These are phyloP conservation scores for Geranium rotundifolium DNA, from an alignment of 345 rosid species.

Conservation along the genomic window DNA sequence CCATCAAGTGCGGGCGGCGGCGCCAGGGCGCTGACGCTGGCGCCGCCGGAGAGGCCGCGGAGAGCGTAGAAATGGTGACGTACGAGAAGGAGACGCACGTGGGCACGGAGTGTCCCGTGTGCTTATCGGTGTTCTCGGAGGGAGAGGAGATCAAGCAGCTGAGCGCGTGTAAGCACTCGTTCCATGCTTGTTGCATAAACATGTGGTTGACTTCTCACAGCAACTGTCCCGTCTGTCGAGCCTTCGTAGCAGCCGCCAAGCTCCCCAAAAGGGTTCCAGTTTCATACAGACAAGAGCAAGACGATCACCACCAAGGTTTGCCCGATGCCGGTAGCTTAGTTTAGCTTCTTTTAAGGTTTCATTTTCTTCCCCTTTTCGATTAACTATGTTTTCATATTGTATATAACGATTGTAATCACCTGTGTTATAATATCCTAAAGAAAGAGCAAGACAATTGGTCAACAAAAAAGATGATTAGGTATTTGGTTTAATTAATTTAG, in stretches of 20 bases:
- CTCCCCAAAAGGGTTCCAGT: slow-evolving; percentile 14
- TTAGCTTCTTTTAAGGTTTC: slow-evolving; percentile 8
- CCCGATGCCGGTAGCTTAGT: slow-evolving; percentile 63
- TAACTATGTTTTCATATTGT: too few species aligned
- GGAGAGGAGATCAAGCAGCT: slow-evolving; percentile 48
- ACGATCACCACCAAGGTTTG: slow-evolving; percentile 52
- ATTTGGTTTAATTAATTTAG: too few species aligned
- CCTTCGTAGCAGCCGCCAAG: slow-evolving; percentile 34
- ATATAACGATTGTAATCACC: too few species aligned
- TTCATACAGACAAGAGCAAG: slow-evolving; percentile 17
- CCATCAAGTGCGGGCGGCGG: slow-evolving; percentile 26
- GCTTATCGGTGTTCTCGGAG: slow-evolving; percentile 41
- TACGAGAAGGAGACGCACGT: slow-evolving; percentile 34
- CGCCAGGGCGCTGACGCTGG: slow-evolving; percentile 5
- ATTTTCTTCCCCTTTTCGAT: background rate
- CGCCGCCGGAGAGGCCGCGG: background rate
- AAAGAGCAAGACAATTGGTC: too few species aligned
- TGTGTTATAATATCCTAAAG: too few species aligned
- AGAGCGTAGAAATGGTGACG: slow-evolving; percentile 8
- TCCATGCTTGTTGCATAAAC: slow-evolving; percentile 56
- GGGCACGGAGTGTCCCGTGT: slow-evolving; percentile 66
- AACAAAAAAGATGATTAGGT: too few species aligned
- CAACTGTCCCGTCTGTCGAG: slow-evolving; percentile 70
- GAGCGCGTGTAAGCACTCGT: slow-evolving; percentile 55
- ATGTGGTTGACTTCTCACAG: slow-evolving; percentile 48